phyloP scores from a whole-genome alignment of 257 asterid species.

The Euphrasia confusa region DNA sequence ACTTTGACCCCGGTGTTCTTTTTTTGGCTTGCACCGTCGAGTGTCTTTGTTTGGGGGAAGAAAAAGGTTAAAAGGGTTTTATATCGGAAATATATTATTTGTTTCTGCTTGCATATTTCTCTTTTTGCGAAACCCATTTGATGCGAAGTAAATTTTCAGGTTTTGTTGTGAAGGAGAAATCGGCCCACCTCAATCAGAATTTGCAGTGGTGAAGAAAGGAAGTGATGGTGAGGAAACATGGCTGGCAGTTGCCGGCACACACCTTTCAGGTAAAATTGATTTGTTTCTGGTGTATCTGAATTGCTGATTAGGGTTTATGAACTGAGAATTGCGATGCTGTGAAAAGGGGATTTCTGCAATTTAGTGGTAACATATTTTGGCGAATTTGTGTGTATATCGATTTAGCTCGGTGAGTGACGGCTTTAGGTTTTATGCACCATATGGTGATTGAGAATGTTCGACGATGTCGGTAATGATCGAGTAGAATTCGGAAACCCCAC shows the following conservation, averaged over 20 bases:
- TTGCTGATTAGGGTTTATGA: constrained; percentile 19
- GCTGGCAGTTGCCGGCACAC: constrained; percentile 98
- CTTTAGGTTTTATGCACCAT: too few species aligned
- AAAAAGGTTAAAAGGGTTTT: constrained; percentile 24
- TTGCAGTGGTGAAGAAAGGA: constrained; percentile 23
- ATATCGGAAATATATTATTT: background rate
- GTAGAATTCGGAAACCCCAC: too few species aligned
- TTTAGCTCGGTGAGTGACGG: too few species aligned
- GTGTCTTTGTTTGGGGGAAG: constrained; percentile 8
- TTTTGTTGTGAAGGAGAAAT: constrained; percentile 16
- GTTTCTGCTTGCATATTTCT: background rate
- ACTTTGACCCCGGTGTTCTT: constrained; percentile 29
- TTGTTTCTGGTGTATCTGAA: constrained; percentile 1
- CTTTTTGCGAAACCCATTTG: constrained; percentile 26
- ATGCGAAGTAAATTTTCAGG: constrained; percentile 31
- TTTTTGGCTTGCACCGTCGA: constrained; percentile 18
- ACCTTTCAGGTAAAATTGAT: constrained; percentile 70
- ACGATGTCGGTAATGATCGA: background rate
- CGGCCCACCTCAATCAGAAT: background rate
- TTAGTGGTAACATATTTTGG: background rate
- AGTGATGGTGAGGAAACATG: constrained; percentile 97
- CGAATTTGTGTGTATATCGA: too few species aligned
- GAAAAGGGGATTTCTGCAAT: too few species aligned
- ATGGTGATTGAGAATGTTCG: background rate
- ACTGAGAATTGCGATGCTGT: background rate